Conservation (phyloP, 257 asterid genomes). For the Lavandula angustifolia region DNA sequence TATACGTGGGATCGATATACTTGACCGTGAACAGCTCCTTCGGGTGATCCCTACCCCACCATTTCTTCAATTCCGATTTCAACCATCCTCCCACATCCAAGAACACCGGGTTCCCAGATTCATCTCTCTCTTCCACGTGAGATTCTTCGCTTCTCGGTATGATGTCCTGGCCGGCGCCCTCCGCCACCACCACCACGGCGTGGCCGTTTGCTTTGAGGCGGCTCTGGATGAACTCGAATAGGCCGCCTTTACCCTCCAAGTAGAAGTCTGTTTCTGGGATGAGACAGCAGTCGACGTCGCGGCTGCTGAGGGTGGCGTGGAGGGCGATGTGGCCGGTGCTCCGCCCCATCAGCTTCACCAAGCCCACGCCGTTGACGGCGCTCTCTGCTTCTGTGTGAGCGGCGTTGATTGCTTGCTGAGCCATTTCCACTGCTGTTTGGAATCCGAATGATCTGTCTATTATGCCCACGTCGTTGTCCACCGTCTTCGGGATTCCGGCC, state of each 20-base stretch:
- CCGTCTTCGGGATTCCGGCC: slow-evolving; percentile 80
- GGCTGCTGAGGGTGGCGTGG: slow-evolving; percentile 73
- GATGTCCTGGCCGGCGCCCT: slow-evolving; percentile 80
- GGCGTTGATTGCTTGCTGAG: slow-evolving; percentile 80
- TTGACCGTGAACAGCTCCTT: slow-evolving; percentile 65
- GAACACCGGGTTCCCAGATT: slow-evolving; percentile 72
- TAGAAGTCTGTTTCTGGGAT: slow-evolving; percentile 72
- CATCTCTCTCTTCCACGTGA: slow-evolving; percentile 55
- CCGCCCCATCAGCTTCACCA: slow-evolving; percentile 92
- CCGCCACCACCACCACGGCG: slow-evolving; percentile 70
- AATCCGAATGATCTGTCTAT: slow-evolving; percentile 84
- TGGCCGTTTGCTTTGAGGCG: slow-evolving; percentile 53
- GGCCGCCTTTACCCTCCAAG: slow-evolving; percentile 73
- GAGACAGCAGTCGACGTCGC: slow-evolving; percentile 77
- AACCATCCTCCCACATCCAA: slow-evolving; percentile 80
- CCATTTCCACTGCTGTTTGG: slow-evolving; percentile 85
- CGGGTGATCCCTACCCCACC: slow-evolving; percentile 76
- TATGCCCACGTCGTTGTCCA: slow-evolving; percentile 77
- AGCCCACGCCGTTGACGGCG: slow-evolving; percentile 72
- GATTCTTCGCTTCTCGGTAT: slow-evolving; percentile 47
- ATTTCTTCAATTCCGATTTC: slow-evolving; percentile 69
- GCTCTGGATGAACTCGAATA: slow-evolving; percentile 52
- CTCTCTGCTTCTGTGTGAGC: slow-evolving; percentile 83
- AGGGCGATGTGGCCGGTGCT: slow-evolving; percentile 86
- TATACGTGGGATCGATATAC: slow-evolving; percentile 77